Conservation (phyloP, 2,329 filamentous ascomycete genomes). For the Diplodia scrobiculata region DNA sequence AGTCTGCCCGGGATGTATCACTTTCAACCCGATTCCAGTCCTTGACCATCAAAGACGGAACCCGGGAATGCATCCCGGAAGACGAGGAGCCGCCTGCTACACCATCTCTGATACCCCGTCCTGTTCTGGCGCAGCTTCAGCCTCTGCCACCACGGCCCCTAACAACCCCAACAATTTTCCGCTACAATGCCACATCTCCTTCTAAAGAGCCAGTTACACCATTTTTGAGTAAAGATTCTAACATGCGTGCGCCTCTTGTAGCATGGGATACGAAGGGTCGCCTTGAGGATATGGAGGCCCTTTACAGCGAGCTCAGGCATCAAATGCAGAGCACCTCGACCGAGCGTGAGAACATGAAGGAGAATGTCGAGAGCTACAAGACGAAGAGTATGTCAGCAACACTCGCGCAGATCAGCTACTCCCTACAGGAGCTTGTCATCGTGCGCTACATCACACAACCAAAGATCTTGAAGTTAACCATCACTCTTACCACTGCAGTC, state of each 20-base stretch:
- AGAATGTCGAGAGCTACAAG: constrained; percentile 73
- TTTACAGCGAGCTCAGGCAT: constrained; percentile 71
- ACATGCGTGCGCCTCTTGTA: constrained; percentile 59
- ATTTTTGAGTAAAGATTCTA: constrained; percentile 75
- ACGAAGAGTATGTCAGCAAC: constrained; percentile 62
- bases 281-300: constrained; percentile 72
- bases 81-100: constrained; percentile 25
- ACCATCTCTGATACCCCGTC: constrained; percentile 26
- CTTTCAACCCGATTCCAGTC: constrained; percentile 21
- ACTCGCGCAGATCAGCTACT: constrained; percentile 23
- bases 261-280: constrained; percentile 79
- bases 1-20: constrained; percentile 23
- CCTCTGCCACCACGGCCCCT: constrained; percentile 23
- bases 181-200: constrained; percentile 12
- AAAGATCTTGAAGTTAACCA: constrained; percentile 32
- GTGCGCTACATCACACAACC: constrained; percentile 3
- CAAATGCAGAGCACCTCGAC: constrained; percentile 70
- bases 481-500: constrained; percentile 45
- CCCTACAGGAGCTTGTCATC: constrained; percentile 20
- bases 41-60: constrained; percentile 2
- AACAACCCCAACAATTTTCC: background rate
- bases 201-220: constrained; percentile 32
- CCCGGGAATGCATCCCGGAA: constrained; percentile 23
- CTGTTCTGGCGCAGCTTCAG: constrained; percentile 30
- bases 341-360: constrained; percentile 70